These are phyloP conservation scores for Cercophora sp. DNA, from an alignment of 495 filamentous ascomycete species.

Conservation along the genomic window DNA sequence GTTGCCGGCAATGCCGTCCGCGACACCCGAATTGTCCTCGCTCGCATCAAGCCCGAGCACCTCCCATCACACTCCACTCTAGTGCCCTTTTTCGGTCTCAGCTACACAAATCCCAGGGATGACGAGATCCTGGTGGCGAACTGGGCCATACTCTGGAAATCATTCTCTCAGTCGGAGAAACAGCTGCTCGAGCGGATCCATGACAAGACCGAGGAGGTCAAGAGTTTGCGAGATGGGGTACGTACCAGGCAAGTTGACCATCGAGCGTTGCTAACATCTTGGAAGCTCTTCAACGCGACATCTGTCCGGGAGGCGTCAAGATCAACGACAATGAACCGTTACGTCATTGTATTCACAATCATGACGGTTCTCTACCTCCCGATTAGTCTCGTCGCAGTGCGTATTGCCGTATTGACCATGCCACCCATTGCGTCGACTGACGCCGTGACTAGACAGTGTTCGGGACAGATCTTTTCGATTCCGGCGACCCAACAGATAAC, in stretches of 20 bases:
- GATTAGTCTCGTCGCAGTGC: neutral
- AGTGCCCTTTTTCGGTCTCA: neutral
- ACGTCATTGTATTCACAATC: conserved; percentile 4
- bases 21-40: too few species aligned
- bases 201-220: conserved; percentile 12
- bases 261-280: neutral
- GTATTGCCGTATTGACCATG: neutral
- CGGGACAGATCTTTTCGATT: neutral
- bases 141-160: conserved; percentile 7
- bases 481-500: neutral
- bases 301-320: neutral
- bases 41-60: too few species aligned
- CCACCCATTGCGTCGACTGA: too few species aligned
- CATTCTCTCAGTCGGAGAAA: neutral
- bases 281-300: neutral
- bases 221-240: conserved; percentile 12
- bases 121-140: conserved; percentile 9
- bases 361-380: neutral
- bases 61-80: too few species aligned
- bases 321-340: conserved; percentile 3
- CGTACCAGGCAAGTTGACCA: neutral
- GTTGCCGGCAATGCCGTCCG: conserved; percentile 4
- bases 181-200: neutral
- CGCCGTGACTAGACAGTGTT: neutral
- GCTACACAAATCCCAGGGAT: neutral